phyloP scores from a whole-genome alignment of 2,329 filamentous ascomycete genomes.

The Ceratocystis destructans region DNA sequence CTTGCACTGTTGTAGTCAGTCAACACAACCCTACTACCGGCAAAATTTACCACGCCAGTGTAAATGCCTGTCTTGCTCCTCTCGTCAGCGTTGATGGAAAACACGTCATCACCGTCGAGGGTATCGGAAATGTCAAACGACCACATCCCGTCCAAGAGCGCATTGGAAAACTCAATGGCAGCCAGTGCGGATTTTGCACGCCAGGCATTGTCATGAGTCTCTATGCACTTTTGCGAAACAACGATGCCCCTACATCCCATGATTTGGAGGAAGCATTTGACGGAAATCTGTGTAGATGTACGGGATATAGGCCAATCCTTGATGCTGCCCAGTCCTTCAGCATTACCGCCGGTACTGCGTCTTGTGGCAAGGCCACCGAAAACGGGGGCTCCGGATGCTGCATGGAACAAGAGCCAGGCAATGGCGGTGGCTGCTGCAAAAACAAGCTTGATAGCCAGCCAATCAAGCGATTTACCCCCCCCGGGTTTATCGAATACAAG shows the following conservation, averaged over 20 bases:
- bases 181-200: slow-evolving; percentile 89
- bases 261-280: slow-evolving; percentile 95
- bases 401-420: slow-evolving; percentile 44
- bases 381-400: slow-evolving; percentile 49
- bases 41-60: slow-evolving; percentile 86
- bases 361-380: slow-evolving; percentile 36
- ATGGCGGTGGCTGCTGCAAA: slow-evolving; percentile 49
- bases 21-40: slow-evolving; percentile 88
- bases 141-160: slow-evolving; percentile 87
- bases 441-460: slow-evolving; percentile 35
- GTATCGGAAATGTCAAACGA: slow-evolving; percentile 74
- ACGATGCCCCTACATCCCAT: slow-evolving; percentile 59
- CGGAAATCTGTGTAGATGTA: slow-evolving; percentile 90
- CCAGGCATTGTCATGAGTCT: slow-evolving; percentile 97
- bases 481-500: slow-evolving; percentile 87
- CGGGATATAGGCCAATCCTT: slow-evolving; percentile 84
- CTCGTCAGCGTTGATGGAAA: slow-evolving; percentile 90
- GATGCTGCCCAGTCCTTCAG: slow-evolving; percentile 89
- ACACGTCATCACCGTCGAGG: slow-evolving; percentile 95
- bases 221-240: slow-evolving; percentile 83
- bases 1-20: slow-evolving; percentile 88
- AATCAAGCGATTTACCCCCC: slow-evolving; percentile 62
- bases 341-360: slow-evolving; percentile 29
- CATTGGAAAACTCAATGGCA: slow-evolving; percentile 81
- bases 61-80: slow-evolving; percentile 90